A percentile compares a stretch with the other conserved stretches of the same genome.
phyloP scores from a whole-genome alignment of 805 yeast species.

The Cyberlindnera nakhonratchasimensis region DNA sequence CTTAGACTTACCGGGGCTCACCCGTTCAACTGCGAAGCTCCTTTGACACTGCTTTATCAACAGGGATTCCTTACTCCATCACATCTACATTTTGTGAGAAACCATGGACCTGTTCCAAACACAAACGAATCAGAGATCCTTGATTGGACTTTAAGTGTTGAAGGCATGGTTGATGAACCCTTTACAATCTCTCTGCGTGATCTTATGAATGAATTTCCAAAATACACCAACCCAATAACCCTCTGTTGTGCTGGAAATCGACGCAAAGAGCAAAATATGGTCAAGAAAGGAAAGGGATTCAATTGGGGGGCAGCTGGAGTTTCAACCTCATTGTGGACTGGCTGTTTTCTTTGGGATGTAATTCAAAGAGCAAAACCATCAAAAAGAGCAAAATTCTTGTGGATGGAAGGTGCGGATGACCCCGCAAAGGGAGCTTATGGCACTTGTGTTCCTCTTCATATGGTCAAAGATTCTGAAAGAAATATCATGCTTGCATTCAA shows the following conservation, averaged over 20 bases:
- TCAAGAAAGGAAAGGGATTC: conserved; percentile 33
- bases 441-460: conserved; percentile 31
- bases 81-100: conserved; percentile 33
- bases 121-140: conserved; percentile 23
- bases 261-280: conserved; percentile 35
- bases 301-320: conserved; percentile 37
- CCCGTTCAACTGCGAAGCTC: conserved; percentile 35
- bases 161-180: conserved; percentile 32
- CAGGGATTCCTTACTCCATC: conserved; percentile 34
- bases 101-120: conserved; percentile 34
- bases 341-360: conserved; percentile 30
- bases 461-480: conserved; percentile 34
- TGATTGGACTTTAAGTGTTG: conserved; percentile 30
- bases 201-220: conserved; percentile 27
- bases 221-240: conserved; percentile 33
- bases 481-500: conserved; percentile 33
- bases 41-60: conserved; percentile 27
- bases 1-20: conserved; percentile 33
- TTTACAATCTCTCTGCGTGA: conserved; percentile 24
- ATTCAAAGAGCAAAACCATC: conserved; percentile 28
- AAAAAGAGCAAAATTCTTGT: conserved; percentile 29
- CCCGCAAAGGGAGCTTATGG: conserved; percentile 35
- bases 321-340: conserved; percentile 36
- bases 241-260: conserved; percentile 37
- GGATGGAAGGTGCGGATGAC: conserved; percentile 35